Evolutionary conservation across 306 rosid genomes (phyloP).

Genomic region (Malus sieversii): DNA sequence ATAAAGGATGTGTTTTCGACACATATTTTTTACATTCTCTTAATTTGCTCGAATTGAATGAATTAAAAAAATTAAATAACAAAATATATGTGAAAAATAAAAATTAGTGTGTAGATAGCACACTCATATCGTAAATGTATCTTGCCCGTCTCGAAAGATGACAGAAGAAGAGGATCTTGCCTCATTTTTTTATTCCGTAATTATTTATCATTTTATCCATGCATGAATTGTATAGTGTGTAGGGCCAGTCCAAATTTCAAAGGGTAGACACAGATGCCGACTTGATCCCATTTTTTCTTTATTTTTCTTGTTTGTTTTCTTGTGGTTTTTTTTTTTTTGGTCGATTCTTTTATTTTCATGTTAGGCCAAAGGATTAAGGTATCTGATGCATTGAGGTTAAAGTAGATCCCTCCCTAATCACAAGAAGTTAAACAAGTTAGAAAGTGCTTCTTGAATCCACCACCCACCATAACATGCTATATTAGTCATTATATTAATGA

Average conservation of each 20-base stretch:
- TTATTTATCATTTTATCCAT: no score
- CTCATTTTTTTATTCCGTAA: no score
- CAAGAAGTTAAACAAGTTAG: background rate
- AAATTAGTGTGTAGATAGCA: rapidly evolving
- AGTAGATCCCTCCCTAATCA: background rate
- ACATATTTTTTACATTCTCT: no score
- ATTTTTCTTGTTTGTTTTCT: no score
- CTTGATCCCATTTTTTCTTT: background rate
- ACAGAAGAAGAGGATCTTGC: no score
- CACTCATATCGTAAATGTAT: no score
- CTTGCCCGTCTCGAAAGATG: no score
- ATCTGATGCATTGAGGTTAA: background rate
- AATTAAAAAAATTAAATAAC: no score
- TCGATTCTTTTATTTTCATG: background rate
- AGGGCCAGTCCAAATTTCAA: background rate
- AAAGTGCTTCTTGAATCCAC: background rate
- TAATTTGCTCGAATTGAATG: no score
- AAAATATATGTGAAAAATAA: no score
- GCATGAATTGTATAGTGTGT: background rate
- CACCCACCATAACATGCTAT: background rate
- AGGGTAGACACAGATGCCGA: background rate
- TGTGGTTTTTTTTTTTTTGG: no score
- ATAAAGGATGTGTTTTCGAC: background rate
- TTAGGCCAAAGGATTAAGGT: background rate
- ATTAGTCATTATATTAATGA: background rate